Percentiles rank a stretch among this genome's conserved stretches.
Evolutionary conservation across 2,329 filamentous ascomycete genomes (phyloP).

Genomic region (Scleromitrula shiraiana): DNA sequence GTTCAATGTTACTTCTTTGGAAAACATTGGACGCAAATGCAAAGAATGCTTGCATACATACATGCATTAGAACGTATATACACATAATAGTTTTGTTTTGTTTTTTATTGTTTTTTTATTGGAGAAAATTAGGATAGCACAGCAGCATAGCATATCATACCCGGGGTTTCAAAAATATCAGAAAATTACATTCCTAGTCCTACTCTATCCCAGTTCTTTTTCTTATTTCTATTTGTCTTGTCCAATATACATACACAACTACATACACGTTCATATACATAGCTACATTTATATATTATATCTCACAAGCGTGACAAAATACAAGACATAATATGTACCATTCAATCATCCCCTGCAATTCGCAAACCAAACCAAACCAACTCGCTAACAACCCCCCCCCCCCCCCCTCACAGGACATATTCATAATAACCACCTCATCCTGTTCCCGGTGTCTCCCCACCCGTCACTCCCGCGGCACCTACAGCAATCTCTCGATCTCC

Average conservation of each 20-base stretch:
- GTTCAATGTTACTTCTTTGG: no score
- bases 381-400: background rate
- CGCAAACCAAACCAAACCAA: no score
- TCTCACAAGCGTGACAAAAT: background rate
- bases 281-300: no score
- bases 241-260: background rate
- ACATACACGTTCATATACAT: no score
- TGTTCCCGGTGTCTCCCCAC: conserved; percentile 59
- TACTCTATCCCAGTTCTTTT: conserved; percentile 1
- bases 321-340: background rate
- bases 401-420: conserved; percentile 47
- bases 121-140: conserved; percentile 10
- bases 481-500: conserved; percentile 53
- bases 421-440: conserved; percentile 60
- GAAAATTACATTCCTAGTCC: background rate
- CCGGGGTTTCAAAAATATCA: conserved; percentile 14
- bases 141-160: conserved; percentile 21
- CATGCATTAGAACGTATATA: background rate
- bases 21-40: no score
- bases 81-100: background rate
- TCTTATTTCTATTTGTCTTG: background rate
- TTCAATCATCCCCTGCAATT: background rate
- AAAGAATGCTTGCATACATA: background rate
- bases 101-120: conserved; percentile 3
- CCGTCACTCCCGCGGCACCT: conserved; percentile 64